Percentiles rank a stretch among this genome's conserved stretches.
phyloP scores from a whole-genome alignment of 176 grass and related monocot species.

The Aegilops bicornis region DNA sequence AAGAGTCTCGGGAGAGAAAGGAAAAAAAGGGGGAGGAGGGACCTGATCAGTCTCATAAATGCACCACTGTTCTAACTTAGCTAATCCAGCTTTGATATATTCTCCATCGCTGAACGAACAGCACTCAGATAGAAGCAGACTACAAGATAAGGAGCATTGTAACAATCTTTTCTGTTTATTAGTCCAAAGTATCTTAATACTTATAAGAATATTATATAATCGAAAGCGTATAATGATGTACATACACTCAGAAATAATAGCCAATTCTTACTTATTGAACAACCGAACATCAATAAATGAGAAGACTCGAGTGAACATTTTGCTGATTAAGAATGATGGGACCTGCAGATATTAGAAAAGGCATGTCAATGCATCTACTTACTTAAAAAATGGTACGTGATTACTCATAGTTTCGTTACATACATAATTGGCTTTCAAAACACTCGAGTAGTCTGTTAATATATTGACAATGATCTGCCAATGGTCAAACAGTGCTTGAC shows the following conservation, averaged over 20 bases:
- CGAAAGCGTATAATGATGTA: neutral
- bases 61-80: slow-evolving; percentile 91
- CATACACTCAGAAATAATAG: too few species aligned
- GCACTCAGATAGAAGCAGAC: slow-evolving; percentile 36
- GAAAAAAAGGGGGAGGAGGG: neutral
- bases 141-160: slow-evolving; percentile 37
- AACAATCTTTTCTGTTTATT: neutral
- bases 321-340: slow-evolving; percentile 74
- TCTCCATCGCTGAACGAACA: slow-evolving; percentile 1
- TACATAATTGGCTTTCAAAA: slow-evolving; percentile 85
- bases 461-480: slow-evolving; percentile 92
- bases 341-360: slow-evolving; percentile 42
- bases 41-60: slow-evolving; percentile 85
- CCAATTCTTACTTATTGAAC: slow-evolving; percentile 68
- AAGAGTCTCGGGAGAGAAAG: too few species aligned
- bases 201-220: neutral
- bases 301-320: slow-evolving; percentile 83
- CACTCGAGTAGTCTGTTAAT: slow-evolving; percentile 65
- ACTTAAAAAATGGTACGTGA: neutral
- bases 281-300: slow-evolving; percentile 89
- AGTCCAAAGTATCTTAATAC: neutral
- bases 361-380: slow-evolving; percentile 14
- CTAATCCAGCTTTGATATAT: slow-evolving; percentile 85
- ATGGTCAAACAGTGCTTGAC: slow-evolving; percentile 41
- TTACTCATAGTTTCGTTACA: slow-evolving; percentile 15